Conservation (phyloP, 23 red algal genomes). For the Gracilaria vermiculophylla region DNA sequence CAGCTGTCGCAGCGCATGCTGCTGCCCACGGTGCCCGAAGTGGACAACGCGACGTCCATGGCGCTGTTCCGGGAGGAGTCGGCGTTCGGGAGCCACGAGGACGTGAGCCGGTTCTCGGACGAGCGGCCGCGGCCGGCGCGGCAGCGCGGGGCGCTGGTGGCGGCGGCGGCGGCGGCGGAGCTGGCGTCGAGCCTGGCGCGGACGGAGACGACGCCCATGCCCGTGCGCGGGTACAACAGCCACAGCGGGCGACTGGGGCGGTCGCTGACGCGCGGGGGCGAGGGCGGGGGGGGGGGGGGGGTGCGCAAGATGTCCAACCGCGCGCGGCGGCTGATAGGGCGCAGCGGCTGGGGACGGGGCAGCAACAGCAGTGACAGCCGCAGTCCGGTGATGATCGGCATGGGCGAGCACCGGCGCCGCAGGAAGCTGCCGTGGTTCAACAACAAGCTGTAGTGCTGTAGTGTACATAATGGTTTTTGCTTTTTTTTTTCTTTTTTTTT, state of each 20-base stretch:
- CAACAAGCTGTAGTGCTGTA: slow-evolving; percentile 12
- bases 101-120: slow-evolving; percentile 21
- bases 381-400: slow-evolving; percentile 43
- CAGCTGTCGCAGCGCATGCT: background rate
- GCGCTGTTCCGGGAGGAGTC: slow-evolving; percentile 16
- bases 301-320: slow-evolving; percentile 69
- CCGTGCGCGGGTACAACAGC: background rate
- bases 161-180: background rate
- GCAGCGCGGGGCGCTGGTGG: background rate
- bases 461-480: slow-evolving; percentile 14
- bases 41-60: slow-evolving; percentile 45
- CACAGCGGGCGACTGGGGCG: slow-evolving; percentile 21
- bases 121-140: background rate
- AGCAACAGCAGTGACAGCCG: background rate
- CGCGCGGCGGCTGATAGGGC: slow-evolving; percentile 35
- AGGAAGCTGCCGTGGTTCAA: slow-evolving; percentile 54
- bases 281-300: slow-evolving; percentile 26
- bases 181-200: background rate
- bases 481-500: background rate
- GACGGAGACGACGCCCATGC: background rate
- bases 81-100: slow-evolving; percentile 33
- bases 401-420: slow-evolving; percentile 43
- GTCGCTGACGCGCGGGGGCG: slow-evolving; percentile 36
- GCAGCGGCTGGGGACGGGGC: slow-evolving; percentile 1
- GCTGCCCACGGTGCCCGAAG: slow-evolving; percentile 2